A percentile compares a stretch with the other conserved stretches of the same genome.
Evolutionary conservation across 2,329 filamentous ascomycete species (phyloP).

Genomic region (Fusarium sublunatum): DNA sequence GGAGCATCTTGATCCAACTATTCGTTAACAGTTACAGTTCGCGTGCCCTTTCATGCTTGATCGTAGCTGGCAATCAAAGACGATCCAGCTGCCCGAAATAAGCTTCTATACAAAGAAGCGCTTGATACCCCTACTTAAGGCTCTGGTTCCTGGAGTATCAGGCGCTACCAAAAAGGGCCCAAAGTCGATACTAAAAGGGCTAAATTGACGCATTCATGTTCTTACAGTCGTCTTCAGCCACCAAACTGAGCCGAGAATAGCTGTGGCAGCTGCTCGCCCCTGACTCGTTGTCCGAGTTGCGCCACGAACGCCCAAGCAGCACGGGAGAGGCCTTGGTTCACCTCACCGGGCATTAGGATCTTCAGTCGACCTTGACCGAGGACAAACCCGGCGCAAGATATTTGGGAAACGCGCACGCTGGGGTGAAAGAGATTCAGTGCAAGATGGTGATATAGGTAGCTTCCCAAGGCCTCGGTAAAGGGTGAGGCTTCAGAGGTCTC

Average conservation of each 20-base stretch:
- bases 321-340: conserved; percentile 48
- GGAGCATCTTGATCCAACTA: neutral
- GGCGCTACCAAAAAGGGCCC: neutral
- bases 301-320: conserved; percentile 55
- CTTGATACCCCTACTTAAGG: neutral
- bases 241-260: conserved; percentile 38
- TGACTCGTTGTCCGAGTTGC: conserved; percentile 51
- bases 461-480: conserved; percentile 62
- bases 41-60: neutral
- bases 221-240: conserved; percentile 17
- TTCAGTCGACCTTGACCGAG: conserved; percentile 65
- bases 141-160: neutral
- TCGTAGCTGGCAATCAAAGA: neutral
- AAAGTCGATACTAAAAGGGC: neutral
- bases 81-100: neutral
- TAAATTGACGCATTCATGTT: neutral
- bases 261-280: conserved; percentile 43
- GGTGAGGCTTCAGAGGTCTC: conserved; percentile 46
- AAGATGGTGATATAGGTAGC: conserved; percentile 64
- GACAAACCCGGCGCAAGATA: conserved; percentile 67
- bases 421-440: conserved; percentile 67
- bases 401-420: conserved; percentile 62
- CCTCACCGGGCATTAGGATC: conserved; percentile 51
- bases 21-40: neutral
- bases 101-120: conserved; percentile 4